A percentile compares a stretch with the other conserved stretches of the same genome.
These are phyloP conservation scores for Sugiyamaella americana DNA, from an alignment of 805 yeast genomes.

Conservation along the genomic window DNA sequence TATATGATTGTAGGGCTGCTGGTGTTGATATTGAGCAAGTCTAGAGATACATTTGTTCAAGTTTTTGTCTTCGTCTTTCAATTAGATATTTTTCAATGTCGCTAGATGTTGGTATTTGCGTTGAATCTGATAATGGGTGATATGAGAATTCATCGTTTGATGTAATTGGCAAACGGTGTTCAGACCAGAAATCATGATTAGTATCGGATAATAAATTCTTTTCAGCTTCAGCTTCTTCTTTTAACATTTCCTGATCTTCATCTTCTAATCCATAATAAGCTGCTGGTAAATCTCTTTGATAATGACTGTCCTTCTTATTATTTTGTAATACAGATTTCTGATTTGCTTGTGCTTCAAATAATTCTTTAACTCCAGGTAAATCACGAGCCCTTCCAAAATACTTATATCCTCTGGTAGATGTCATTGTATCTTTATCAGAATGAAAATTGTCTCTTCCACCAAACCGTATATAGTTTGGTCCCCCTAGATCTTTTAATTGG, in stretches of 20 bases:
- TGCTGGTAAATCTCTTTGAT: neutral
- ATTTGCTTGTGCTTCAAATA: constrained; percentile 32
- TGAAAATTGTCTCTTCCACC: constrained; percentile 16
- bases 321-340: neutral
- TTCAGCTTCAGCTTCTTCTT: neutral
- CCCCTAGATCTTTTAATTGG: constrained; percentile 64
- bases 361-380: constrained; percentile 60
- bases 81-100: constrained; percentile 26
- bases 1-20: no score
- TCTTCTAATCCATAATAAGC: neutral
- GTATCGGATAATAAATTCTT: neutral
- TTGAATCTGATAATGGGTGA: neutral
- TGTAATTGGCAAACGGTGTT: neutral
- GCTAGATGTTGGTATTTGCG: constrained; percentile 16
- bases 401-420: constrained; percentile 46
- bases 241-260: neutral
- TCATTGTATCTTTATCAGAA: constrained; percentile 4
- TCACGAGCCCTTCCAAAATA: constrained; percentile 84
- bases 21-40: no score
- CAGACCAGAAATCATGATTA: neutral
- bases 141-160: neutral
- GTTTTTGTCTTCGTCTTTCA: constrained; percentile 18
- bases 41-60: constrained; percentile 14
- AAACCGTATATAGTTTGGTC: constrained; percentile 51
- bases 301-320: neutral